Base-by-base conservation (phyloP, 192 early-diverging fungal genomes). In the Dissophora ornata region DNA sequence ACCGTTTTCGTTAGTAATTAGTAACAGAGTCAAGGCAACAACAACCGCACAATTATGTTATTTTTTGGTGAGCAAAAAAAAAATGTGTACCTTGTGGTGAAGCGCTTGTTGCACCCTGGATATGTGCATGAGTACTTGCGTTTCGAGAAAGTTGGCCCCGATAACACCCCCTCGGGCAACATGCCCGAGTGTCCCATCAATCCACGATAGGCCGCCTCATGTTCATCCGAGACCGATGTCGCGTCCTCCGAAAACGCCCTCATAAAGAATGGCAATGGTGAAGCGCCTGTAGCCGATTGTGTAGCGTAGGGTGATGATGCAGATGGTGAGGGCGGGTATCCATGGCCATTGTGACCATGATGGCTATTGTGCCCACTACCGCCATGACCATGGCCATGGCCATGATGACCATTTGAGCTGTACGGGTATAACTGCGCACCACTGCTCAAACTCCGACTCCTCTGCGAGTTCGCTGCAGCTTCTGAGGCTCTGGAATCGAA, bases 111-210 rank as follows among this genome's bases (percentile, higher is more conserved):
- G 62, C 93, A 94, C 13, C 84, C 82, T 16, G 81, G 84, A 45
- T 82, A 84, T 1, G 82, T 53, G 77, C 93, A 94, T 48, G 83
- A 83, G 80, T 93, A 92, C 71, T 91, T 91, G 70, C 93, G 85
- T 71, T 92, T 92, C 2, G 69, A 74, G 24, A 53, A 57, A 26
- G 65, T 70, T 6, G 56, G 55, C 11, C 67, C 77, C 3, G 56
- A 24, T 29, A 64, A 24, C 4, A 77, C 36, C 7, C 77, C 77
- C 16, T 64, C 67, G 0, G 73, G 64, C 11, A 66, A 30, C 36
- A 38, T 38, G 30, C 64, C 63, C 2, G 73, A 29, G 22, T 56
- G 64, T 19, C 49, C 52, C 29, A 67, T 67, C 10, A 50, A 22
- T 3, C 63, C 64, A 19, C 73, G 73, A 45, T 67, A 77, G 6